Evolutionary conservation across 1,139 yeast species (phyloP), one percentile per base, ranked within the genome.

Genomic region (Diutina ranongensis): DNA sequence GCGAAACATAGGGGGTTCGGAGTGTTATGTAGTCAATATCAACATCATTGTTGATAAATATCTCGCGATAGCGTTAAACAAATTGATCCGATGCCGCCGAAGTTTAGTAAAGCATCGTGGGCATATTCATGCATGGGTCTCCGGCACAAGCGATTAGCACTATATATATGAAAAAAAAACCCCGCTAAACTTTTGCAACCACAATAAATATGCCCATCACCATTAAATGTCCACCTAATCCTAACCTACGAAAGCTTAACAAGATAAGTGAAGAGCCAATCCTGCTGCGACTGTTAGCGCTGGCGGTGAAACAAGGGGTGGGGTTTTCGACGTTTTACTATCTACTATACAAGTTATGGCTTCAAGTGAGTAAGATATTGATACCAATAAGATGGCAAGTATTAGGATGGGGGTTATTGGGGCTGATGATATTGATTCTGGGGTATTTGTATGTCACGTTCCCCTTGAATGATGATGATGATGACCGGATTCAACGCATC

Each of bases 191-290:
- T 12, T n/a, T n/a, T n/a, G n/a, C n/a, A n/a, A n/a, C n/a, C n/a
- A n/a, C n/a, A n/a, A n/a, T n/a, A n/a, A n/a, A n/a, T n/a, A 38
- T 38, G 42, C 42, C 42, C 32, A 22, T 38, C 33, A 18, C 18
- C 20, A 18, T 38, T 27, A 21, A 21, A 16, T 15, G 19, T 9
- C 42, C 42, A 9, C 42, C 42, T 12, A 38, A 38, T 25, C 42
- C 42, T n/a, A 38, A 38, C 20, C 31, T 38, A 22, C 42, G 42
- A 16, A 19, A 15, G 21, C 32, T 38, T 7, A 38, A 38, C 13
- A 38, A 38, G 20, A 22, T 38, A 4, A 18, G 31, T 21, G 19
- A 22, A 8, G 42, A 38, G 12, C 42, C 20, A n/a, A 38, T 38
- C 20, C 19, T 16, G 32, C 10, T 16, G 18, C 28, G 18, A 3